Conservation (phyloP, 192 early-diverging fungal genomes). For the Lunasporangiospora selenospora region DNA sequence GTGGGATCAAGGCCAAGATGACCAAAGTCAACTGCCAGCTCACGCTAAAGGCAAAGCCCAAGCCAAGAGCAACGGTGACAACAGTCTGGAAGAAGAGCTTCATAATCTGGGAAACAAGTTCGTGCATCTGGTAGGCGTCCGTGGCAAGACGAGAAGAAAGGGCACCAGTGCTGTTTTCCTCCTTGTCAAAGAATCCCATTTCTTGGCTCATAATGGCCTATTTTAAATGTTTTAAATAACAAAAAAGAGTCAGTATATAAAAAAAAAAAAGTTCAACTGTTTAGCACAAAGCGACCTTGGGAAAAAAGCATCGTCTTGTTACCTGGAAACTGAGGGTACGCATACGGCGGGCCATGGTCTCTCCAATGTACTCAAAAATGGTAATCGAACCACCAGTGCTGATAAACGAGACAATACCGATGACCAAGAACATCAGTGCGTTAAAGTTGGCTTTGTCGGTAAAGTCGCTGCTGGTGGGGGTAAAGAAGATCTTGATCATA, state of each 20-base stretch:
- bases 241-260: neutral
- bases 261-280: neutral
- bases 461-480: neutral
- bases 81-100: slow-evolving; percentile 55
- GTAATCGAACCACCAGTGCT: slow-evolving; percentile 38
- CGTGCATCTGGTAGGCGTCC: slow-evolving; percentile 80
- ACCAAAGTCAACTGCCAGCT: slow-evolving; percentile 70
- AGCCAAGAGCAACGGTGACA: slow-evolving; percentile 27
- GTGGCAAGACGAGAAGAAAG: slow-evolving; percentile 79
- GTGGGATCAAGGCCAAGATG: slow-evolving; percentile 69
- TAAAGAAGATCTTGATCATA: neutral
- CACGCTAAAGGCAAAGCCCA: slow-evolving; percentile 57
- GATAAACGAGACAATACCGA: slow-evolving; percentile 59
- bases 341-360: slow-evolving; percentile 45
- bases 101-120: slow-evolving; percentile 57
- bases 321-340: slow-evolving; percentile 36
- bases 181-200: slow-evolving; percentile 85
- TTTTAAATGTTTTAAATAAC: neutral
- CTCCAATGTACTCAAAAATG: slow-evolving; percentile 34
- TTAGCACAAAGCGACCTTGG: no score
- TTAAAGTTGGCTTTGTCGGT: slow-evolving; percentile 50
- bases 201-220: slow-evolving; percentile 83
- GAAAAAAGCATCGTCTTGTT: slow-evolving; percentile 3
- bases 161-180: slow-evolving; percentile 77
- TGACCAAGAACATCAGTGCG: slow-evolving; percentile 49